Conservation (phyloP, 805 yeast genomes). For the Candida yuanshanica region DNA sequence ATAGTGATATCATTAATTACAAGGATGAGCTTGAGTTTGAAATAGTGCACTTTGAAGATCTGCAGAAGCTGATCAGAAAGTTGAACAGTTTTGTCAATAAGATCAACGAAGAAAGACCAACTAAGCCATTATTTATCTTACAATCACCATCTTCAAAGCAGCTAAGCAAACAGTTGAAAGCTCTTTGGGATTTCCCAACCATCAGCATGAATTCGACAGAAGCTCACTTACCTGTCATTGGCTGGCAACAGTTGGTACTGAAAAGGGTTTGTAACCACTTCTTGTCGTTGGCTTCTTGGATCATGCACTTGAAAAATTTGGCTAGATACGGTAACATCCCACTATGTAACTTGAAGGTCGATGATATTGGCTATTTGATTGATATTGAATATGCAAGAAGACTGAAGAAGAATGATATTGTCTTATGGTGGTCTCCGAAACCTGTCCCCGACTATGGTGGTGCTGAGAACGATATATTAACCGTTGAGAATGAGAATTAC, state of each 20-base stretch:
- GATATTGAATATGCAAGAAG: constrained; percentile 85
- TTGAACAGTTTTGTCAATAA: constrained; percentile 49
- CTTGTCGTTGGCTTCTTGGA: constrained; percentile 68
- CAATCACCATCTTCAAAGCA: constrained; percentile 62
- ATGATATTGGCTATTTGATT: constrained; percentile 69
- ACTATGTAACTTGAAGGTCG: constrained; percentile 75
- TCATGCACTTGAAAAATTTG: constrained; percentile 56
- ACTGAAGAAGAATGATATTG: constrained; percentile 55
- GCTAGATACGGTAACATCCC: constrained; percentile 79
- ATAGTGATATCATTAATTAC: constrained; percentile 46
- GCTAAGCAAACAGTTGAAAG: constrained; percentile 39
- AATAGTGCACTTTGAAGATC: constrained; percentile 47
- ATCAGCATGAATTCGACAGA: constrained; percentile 56
- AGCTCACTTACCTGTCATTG: constrained; percentile 60
- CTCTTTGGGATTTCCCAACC: constrained; percentile 54
- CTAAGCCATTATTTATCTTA: constrained; percentile 58
- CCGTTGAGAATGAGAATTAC: constrained; percentile 48
- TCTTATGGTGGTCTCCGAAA: constrained; percentile 90
- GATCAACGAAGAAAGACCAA: constrained; percentile 60
- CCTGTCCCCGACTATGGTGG: constrained; percentile 87
- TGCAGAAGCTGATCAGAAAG: constrained; percentile 49
- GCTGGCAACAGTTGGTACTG: constrained; percentile 71
- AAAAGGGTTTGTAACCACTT: constrained; percentile 65
- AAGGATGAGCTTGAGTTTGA: constrained; percentile 49
- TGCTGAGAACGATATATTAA: constrained; percentile 50